These are phyloP conservation scores for Suzukiozyma palmioleophila DNA, from an alignment of 1,139 yeast species.

Conservation along the genomic window DNA sequence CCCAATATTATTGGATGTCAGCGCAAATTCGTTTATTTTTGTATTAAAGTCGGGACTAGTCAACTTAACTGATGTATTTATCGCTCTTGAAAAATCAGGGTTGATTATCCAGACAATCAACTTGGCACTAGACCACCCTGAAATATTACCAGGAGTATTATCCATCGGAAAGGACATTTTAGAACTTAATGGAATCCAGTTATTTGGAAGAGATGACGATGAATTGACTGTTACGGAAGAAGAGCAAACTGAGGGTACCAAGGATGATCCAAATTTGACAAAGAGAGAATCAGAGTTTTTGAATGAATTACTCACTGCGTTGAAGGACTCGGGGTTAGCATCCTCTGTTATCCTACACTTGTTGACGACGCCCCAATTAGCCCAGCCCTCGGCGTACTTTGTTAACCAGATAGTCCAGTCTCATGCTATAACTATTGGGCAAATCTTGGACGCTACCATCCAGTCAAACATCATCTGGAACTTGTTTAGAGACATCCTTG, in stretches of 20 bases:
- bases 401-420: slow-evolving; percentile 20
- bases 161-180: slow-evolving; percentile 21
- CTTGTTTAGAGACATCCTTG: slow-evolving; percentile 17
- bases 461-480: slow-evolving; percentile 18
- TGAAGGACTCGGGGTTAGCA: slow-evolving; percentile 30
- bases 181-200: slow-evolving; percentile 16
- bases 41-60: slow-evolving; percentile 18
- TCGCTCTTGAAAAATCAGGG: slow-evolving; percentile 27
- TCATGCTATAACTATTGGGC: slow-evolving; percentile 19
- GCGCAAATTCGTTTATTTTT: slow-evolving; percentile 20
- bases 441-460: slow-evolving; percentile 19
- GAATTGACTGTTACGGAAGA: slow-evolving; percentile 2
- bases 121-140: slow-evolving; percentile 23
- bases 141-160: slow-evolving; percentile 26
- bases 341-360: slow-evolving; percentile 23
- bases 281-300: slow-evolving; percentile 23
- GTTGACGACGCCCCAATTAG: slow-evolving; percentile 23
- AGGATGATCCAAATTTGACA: slow-evolving; percentile 4
- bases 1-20: slow-evolving; percentile 21
- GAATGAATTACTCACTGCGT: slow-evolving; percentile 21
- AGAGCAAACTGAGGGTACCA: not conserved
- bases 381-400: slow-evolving; percentile 25
- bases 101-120: slow-evolving; percentile 22
- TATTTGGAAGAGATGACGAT: slow-evolving; percentile 9
- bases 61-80: slow-evolving; percentile 22